These are phyloP conservation scores for Biscogniauxia sp. DNA, from an alignment of 2,329 filamentous ascomycete species.

Conservation along the genomic window DNA sequence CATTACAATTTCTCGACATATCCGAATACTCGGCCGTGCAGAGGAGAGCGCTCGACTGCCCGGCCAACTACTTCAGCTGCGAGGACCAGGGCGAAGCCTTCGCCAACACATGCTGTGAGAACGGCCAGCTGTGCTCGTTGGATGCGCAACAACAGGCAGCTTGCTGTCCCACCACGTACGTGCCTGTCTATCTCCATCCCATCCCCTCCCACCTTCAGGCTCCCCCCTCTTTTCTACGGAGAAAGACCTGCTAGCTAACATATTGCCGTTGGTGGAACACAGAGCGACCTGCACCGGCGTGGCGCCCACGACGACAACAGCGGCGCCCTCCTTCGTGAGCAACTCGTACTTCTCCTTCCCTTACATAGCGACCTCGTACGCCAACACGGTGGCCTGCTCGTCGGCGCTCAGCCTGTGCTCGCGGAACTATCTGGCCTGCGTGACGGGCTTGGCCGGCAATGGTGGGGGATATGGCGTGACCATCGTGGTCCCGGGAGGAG, in stretches of 20 bases:
- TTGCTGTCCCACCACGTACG: conserved; percentile 53
- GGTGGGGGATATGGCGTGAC: conserved; percentile 51
- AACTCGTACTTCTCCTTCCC: conserved; percentile 62
- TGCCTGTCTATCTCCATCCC: conserved; percentile 8
- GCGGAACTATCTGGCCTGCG: conserved; percentile 53
- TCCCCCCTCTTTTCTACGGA: not conserved
- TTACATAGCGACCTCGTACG: conserved; percentile 52
- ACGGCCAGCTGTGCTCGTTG: conserved; percentile 48
- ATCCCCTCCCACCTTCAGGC: not conserved
- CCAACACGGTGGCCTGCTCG: conserved; percentile 49
- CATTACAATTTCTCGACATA: conserved; percentile 23
- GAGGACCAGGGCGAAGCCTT: conserved; percentile 47
- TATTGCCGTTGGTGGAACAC: conserved; percentile 2
- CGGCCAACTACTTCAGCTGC: conserved; percentile 50
- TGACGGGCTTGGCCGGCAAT: conserved; percentile 43
- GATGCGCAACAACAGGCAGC: conserved; percentile 49
- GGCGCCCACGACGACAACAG: conserved; percentile 39
- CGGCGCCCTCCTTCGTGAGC: conserved; percentile 49
- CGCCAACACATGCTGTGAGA: conserved; percentile 49
- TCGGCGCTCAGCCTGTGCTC: conserved; percentile 52
- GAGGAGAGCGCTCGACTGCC: conserved; percentile 38
- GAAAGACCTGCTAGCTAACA: not conserved
- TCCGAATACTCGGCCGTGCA: conserved; percentile 25
- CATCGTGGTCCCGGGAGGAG: conserved; percentile 52
- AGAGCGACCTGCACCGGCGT: conserved; percentile 57